Base-by-base conservation (phyloP, 176 grass and related monocot species). In the Lolium multiflorum region DNA sequence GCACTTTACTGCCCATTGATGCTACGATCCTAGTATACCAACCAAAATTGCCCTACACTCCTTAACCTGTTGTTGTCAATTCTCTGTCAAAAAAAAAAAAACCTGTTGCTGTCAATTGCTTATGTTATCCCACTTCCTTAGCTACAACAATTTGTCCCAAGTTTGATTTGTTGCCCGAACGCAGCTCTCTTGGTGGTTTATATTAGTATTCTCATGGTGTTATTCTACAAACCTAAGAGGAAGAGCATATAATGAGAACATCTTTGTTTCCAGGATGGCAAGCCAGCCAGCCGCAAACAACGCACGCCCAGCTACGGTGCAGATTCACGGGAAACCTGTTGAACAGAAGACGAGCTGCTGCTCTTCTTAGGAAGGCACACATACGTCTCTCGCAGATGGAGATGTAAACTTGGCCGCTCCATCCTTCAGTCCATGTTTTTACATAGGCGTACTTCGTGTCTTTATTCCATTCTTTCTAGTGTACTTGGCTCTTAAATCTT, bases 261-360 rank as follows among this genome's bases (percentile, higher is more conserved):
- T 52, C 26, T 38, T 51, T 58, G 0, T 67, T 86, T 77, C 66
- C 85, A 96, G 91, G 89, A 96, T 96, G 94, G 91, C 94, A 1
- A 96, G 94, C 79, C 91, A 96, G 87, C 94, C 94, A 7, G 78
- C 84, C 0, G 86, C 82, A 37, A 85, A 78, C 7, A 90, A 82
- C 57, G 87, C 89, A 2, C 85, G 89, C 70, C 89, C 91, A 26
- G 79, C 91, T 8, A 90, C 94, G 0, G 94, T 97, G 67, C 89
- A 92, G 79, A 90, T 96, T 50, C 88, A 84, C 2, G 89, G 91
- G 35, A 87, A 93, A 75, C 89, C 91, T 25, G 77, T 96, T n/a
- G 84, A 89, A 62, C 91, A 96, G 80, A 96, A 92, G 68, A 78
- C 88, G 0, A 87, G 88, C 26, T 95, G 91, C 91, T 95, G 93